Percentiles rank a stretch among this genome's conserved stretches.
phyloP scores from a whole-genome alignment of 768 basidiomycete species.

The Exsudoporus frostii region DNA sequence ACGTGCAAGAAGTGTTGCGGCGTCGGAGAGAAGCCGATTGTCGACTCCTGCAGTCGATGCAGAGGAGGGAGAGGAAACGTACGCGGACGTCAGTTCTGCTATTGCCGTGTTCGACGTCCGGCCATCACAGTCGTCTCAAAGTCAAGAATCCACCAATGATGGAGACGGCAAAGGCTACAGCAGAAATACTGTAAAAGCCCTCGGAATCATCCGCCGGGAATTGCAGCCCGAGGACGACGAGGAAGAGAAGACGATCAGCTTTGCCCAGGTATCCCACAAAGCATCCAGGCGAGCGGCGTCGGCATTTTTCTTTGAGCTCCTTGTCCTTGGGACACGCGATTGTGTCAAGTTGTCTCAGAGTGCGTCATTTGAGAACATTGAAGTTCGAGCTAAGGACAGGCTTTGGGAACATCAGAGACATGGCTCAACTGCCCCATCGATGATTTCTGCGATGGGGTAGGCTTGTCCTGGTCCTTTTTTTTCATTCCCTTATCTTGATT shows the following conservation, averaged over 20 bases:
- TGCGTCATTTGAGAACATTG: conserved; percentile 81
- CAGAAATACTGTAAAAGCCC: conserved; percentile 84
- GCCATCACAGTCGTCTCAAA: conserved; percentile 51
- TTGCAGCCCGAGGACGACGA: conserved; percentile 52
- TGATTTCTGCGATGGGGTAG: conserved; percentile 41
- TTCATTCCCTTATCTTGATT: conserved; percentile 4
- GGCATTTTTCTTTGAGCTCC: conserved; percentile 96
- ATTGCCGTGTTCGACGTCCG: conserved; percentile 79
- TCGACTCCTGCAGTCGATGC: conserved; percentile 67
- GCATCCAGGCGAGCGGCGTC: conserved; percentile 90
- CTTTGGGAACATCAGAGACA: conserved; percentile 75
- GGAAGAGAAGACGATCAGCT: conserved; percentile 67
- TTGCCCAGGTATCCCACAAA: conserved; percentile 75
- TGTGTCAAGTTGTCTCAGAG: conserved; percentile 78
- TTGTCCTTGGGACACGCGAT: conserved; percentile 91
- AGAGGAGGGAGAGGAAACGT: conserved; percentile 61
- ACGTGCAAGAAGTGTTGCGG: conserved; percentile 47
- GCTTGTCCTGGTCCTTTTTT: background rate
- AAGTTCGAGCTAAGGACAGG: conserved; percentile 74
- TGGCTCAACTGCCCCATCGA: conserved; percentile 42
- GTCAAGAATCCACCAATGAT: conserved; percentile 41
- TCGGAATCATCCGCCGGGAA: conserved; percentile 71
- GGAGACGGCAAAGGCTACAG: conserved; percentile 75
- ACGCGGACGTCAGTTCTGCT: conserved; percentile 68
- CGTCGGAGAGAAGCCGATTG: conserved; percentile 56